phyloP scores from a whole-genome alignment of 106 monocot genomes.

The Alisma plantagoaquatica region DNA sequence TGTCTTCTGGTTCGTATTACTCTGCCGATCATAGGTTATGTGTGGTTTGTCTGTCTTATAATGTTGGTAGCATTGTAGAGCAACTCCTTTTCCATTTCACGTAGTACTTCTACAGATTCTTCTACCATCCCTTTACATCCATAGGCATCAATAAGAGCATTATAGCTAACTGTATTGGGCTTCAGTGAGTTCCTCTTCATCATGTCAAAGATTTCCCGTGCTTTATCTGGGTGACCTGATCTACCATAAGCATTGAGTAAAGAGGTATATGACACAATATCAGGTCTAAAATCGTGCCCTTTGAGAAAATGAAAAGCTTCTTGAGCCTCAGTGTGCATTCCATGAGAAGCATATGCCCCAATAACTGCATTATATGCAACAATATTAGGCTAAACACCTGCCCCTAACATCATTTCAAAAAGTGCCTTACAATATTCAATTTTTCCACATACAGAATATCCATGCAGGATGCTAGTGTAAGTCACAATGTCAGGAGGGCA shows the following conservation, averaged over 20 bases:
- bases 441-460: slow-evolving; percentile 87
- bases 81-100: no score
- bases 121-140: slow-evolving; percentile 65
- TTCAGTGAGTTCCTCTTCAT: slow-evolving; percentile 51
- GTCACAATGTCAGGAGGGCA: slow-evolving; percentile 74
- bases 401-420: slow-evolving; percentile 87
- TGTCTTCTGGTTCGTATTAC: no score
- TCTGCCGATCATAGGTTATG: no score
- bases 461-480: slow-evolving; percentile 73
- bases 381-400: slow-evolving; percentile 87
- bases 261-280: slow-evolving; percentile 93
- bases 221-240: slow-evolving; percentile 67
- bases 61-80: no score
- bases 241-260: slow-evolving; percentile 90
- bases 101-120: slow-evolving; percentile 62
- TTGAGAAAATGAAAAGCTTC: slow-evolving; percentile 55
- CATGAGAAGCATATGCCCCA: slow-evolving; percentile 81
- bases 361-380: slow-evolving; percentile 83
- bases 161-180: slow-evolving; percentile 80
- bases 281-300: slow-evolving; percentile 37
- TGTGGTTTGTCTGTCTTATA: no score
- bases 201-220: slow-evolving; percentile 57
- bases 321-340: slow-evolving; percentile 73
- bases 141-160: slow-evolving; percentile 97
- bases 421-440: slow-evolving; percentile 76